Evolutionary conservation across 75 land plant species (phyloP), one percentile per base, ranked within the genome.

Genomic region (Pseudotsuga menziesii): DNA sequence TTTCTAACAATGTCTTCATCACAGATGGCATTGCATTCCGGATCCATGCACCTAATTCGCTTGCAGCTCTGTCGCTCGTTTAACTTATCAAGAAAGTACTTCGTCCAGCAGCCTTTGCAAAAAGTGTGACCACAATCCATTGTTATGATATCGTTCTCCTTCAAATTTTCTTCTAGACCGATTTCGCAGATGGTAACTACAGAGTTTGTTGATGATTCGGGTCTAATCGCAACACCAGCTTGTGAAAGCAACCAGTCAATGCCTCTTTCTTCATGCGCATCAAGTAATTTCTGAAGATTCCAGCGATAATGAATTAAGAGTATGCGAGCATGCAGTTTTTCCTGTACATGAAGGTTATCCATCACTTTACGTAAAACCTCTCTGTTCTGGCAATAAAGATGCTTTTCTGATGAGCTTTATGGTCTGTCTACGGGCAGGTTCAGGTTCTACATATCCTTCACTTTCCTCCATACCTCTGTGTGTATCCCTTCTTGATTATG

Each of bases 21-120:
- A 82, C 96, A 95, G 14, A 95, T 85, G 26, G 88, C 82, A 76
- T 82, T 77, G 78, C 98, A 95, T 74, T 91, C 88, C 66, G 84
- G 89, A 36, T 81, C 91, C 98, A 95, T 95, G 86, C 96, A 95
- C 57, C 73, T 87, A 70, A 95, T 83, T 26, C 92, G 89, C 70
- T 84, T 86, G 64, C n/a, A n/a, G n/a, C 96, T 93, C 77, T 89
- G 87, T 26, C 98, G 96, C 61, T 93, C 98, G 66, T 78, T 93
- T 72, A 95, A 93, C 80, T 91, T 88, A 25, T 89, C 85, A 75
- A 88, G 81, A 75, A 95, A 95, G 70, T 93, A 83, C 54, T 83
- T 83, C 13, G 86, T 89, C 98, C 94, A 95, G 74, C 98, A 96
- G 13, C 80, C 82, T 67, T 94, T 90, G 81, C 99, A 96, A 58